Evolutionary conservation across 2,329 filamentous ascomycete genomes (phyloP).

Genomic region (Exophiala oligosperma): DNA sequence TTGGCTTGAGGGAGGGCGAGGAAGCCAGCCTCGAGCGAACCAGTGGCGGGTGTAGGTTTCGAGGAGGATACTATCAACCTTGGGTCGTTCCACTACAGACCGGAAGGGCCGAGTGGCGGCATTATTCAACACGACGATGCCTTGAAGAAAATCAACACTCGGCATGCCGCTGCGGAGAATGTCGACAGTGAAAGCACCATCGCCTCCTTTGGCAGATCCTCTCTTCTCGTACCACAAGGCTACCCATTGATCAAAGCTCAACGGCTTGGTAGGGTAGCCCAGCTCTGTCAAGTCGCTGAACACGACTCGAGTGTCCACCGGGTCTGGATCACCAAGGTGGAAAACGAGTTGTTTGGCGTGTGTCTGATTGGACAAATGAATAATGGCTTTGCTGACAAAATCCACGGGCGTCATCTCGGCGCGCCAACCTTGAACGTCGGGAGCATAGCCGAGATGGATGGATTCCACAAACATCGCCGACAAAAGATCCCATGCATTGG

Average conservation of each 20-base stretch:
- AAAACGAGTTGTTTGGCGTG: conserved; percentile 65
- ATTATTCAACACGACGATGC: conserved; percentile 73
- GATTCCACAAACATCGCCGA: conserved; percentile 77
- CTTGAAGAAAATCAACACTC: conserved; percentile 67
- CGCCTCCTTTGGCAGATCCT: conserved; percentile 62
- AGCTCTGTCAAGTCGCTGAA: conserved; percentile 66
- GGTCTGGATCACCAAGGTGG: conserved; percentile 72
- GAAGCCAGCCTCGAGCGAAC: conserved; percentile 76
- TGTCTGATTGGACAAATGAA: conserved; percentile 66
- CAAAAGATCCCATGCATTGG: conserved; percentile 76
- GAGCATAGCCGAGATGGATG: conserved; percentile 68
- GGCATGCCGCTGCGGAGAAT: conserved; percentile 82
- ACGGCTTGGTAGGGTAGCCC: conserved; percentile 67
- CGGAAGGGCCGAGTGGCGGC: conserved; percentile 63
- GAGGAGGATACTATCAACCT: conserved; percentile 68
- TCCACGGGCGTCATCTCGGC: conserved; percentile 84
- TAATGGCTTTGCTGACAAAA: conserved; percentile 73
- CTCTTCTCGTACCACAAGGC: conserved; percentile 70
- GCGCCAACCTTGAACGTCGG: conserved; percentile 72
- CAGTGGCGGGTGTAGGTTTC: conserved; percentile 79
- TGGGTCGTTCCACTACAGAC: conserved; percentile 62
- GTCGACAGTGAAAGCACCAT: conserved; percentile 74
- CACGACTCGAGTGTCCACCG: conserved; percentile 64
- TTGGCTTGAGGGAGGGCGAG: conserved; percentile 58
- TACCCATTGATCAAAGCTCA: conserved; percentile 74